These are phyloP conservation scores for Talaromyces nanjingensis DNA, from an alignment of 495 filamentous ascomycete genomes.

Conservation along the genomic window DNA sequence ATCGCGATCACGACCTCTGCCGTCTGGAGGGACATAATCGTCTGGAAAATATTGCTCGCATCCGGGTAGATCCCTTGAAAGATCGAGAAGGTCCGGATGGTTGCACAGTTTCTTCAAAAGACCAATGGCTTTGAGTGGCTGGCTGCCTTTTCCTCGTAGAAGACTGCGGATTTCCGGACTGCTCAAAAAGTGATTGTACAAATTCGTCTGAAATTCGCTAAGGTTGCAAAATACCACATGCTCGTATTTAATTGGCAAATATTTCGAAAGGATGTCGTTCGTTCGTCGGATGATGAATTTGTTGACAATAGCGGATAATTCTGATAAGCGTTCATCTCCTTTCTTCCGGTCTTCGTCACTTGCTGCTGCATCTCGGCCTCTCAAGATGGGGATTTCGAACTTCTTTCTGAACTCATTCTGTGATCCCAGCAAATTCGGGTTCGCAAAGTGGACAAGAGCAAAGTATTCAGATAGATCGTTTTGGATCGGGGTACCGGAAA, in stretches of 20 bases:
- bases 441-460: constrained; percentile 91
- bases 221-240: constrained; percentile 99
- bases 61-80: constrained; percentile 79
- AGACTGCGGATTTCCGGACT: constrained; percentile 92
- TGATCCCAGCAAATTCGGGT: constrained; percentile 84
- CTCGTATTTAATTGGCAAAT: constrained; percentile 97
- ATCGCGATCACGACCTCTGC: constrained; percentile 82
- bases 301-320: constrained; percentile 81
- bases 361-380: constrained; percentile 85
- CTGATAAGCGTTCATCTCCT: constrained; percentile 75
- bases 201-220: constrained; percentile 80
- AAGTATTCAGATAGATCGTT: constrained; percentile 99
- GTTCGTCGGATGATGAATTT: constrained; percentile 98
- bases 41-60: constrained; percentile 77
- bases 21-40: constrained; percentile 83
- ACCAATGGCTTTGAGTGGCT: constrained; percentile 92
- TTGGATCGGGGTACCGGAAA: constrained; percentile 96
- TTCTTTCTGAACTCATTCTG: constrained; percentile 90
- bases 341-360: constrained; percentile 74
- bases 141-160: constrained; percentile 88
- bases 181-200: constrained; percentile 96
- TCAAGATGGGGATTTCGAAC: constrained; percentile 88
- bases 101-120: constrained; percentile 98
- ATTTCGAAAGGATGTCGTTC: constrained; percentile 97
- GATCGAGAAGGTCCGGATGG: constrained; percentile 86